Evolutionary conservation across 495 filamentous ascomycete species (phyloP).

Genomic region (Penicillium crystallinum): DNA sequence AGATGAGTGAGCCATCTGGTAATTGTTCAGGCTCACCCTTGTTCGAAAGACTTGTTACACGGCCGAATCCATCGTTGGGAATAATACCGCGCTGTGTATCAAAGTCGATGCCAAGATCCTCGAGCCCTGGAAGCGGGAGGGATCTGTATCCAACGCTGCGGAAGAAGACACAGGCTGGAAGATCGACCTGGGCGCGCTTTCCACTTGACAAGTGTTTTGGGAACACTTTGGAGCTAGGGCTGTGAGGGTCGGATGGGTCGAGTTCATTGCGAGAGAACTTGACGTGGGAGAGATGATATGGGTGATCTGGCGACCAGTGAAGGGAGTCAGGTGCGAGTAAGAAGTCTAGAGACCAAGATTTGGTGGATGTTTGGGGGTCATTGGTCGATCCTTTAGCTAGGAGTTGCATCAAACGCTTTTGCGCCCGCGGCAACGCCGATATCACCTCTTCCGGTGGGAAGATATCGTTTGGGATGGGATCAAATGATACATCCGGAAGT

Average conservation of each 20-base stretch:
- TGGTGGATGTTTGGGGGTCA: slow-evolving; percentile 41
- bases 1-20: slow-evolving; percentile 35
- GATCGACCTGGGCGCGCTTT: slow-evolving; percentile 46
- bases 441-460: slow-evolving; percentile 54
- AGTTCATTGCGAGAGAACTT: slow-evolving; percentile 62
- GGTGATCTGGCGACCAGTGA: slow-evolving; percentile 40
- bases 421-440: slow-evolving; percentile 61
- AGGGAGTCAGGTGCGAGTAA: slow-evolving; percentile 71
- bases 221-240: slow-evolving; percentile 37
- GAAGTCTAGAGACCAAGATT: slow-evolving; percentile 80
- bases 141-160: slow-evolving; percentile 91
- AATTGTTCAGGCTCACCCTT: slow-evolving; percentile 18
- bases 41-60: slow-evolving; percentile 48
- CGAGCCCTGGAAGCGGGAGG: slow-evolving; percentile 66
- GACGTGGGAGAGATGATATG: slow-evolving; percentile 50
- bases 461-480: slow-evolving; percentile 58
- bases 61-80: slow-evolving; percentile 76
- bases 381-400: slow-evolving; percentile 65
- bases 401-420: slow-evolving; percentile 72
- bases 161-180: slow-evolving; percentile 66
- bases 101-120: slow-evolving; percentile 75
- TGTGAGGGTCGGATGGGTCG: slow-evolving; percentile 41
- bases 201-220: slow-evolving; percentile 33
- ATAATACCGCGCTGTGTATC: slow-evolving; percentile 68
- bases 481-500: slow-evolving; percentile 67